phyloP scores from a whole-genome alignment of 2,329 filamentous ascomycete genomes.

The Aspergillus brasiliensis region DNA sequence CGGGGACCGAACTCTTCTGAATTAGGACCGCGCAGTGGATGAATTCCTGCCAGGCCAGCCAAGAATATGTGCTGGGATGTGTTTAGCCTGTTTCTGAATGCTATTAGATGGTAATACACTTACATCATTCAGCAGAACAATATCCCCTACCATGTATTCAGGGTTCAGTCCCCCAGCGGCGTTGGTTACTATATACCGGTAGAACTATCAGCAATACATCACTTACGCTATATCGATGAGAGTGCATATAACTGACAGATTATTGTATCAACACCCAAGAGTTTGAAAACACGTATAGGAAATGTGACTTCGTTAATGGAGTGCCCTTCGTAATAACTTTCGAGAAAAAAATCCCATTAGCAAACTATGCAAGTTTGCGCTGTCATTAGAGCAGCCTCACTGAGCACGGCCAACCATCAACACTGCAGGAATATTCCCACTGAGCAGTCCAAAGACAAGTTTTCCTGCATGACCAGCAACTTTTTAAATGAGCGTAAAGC shows the following conservation, averaged over 20 bases:
- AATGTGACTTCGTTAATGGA: slow-evolving; percentile 65
- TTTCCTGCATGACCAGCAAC: slow-evolving; percentile 65
- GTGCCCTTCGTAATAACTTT: slow-evolving; percentile 69
- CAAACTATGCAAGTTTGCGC: neutral
- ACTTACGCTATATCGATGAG: neutral
- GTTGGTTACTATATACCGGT: slow-evolving; percentile 59
- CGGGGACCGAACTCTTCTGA: slow-evolving; percentile 63
- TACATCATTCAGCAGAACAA: slow-evolving; percentile 67
- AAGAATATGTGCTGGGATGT: slow-evolving; percentile 61
- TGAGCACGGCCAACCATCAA: slow-evolving; percentile 67
- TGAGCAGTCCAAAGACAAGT: slow-evolving; percentile 64
- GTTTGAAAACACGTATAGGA: slow-evolving; percentile 65
- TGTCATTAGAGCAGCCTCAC: slow-evolving; percentile 47
- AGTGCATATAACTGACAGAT: slow-evolving; percentile 47
- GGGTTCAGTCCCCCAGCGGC: slow-evolving; percentile 67
- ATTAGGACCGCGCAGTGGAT: slow-evolving; percentile 66
- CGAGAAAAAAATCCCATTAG: slow-evolving; percentile 1
- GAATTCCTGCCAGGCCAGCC: slow-evolving; percentile 61
- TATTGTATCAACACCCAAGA: slow-evolving; percentile 62
- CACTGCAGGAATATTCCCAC: slow-evolving; percentile 58
- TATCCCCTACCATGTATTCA: slow-evolving; percentile 65
- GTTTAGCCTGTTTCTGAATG: neutral
- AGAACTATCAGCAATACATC: neutral
- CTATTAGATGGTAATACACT: slow-evolving; percentile 20
- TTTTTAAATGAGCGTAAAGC: slow-evolving; percentile 16